A percentile compares a stretch with the other conserved stretches of the same genome.
phyloP scores from a whole-genome alignment of 306 rosid genomes.

The Quercus dentata region DNA sequence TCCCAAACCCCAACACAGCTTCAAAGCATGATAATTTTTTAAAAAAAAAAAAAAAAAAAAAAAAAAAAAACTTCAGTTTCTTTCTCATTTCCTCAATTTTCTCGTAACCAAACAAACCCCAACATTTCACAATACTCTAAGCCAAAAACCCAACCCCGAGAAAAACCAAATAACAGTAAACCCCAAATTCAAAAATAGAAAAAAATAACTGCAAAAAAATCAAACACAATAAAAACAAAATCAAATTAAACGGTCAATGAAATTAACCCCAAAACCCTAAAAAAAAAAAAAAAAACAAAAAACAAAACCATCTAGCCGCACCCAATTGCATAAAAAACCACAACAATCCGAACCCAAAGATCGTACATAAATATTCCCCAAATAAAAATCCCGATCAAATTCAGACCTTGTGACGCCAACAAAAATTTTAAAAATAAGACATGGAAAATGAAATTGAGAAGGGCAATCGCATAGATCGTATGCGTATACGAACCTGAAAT shows the following conservation, averaged over 20 bases:
- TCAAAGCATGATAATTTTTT: not conserved
- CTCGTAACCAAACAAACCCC: conserved; percentile 13
- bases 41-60: too few relatives aligned
- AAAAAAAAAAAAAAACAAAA: not conserved
- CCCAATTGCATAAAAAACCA: conserved; percentile 23
- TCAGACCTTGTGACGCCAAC: conserved; percentile 32
- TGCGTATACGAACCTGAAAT: conserved; percentile 66
- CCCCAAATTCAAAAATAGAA: conserved; percentile 28
- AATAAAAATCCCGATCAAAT: conserved; percentile 35
- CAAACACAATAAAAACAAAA: conserved; percentile 26
- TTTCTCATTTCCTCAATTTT: not conserved
- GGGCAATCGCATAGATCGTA: conserved; percentile 50
- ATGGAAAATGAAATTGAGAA: conserved; percentile 6
- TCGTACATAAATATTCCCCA: conserved; percentile 35
- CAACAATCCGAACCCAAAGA: conserved; percentile 32
- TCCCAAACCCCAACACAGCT: conserved; percentile 4
- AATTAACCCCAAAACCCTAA: conserved; percentile 27
- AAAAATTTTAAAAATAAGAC: not conserved
- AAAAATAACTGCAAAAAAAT: conserved; percentile 3
- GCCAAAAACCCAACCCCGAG: conserved; percentile 36
- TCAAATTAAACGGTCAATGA: conserved; percentile 6
- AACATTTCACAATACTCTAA: conserved; percentile 13
- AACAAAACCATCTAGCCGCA: conserved; percentile 13
- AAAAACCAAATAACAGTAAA: conserved; percentile 28
- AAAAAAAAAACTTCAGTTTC: not conserved